These are phyloP conservation scores for Diatrype stigma DNA, from an alignment of 2,329 filamentous ascomycete genomes.

Conservation along the genomic window DNA sequence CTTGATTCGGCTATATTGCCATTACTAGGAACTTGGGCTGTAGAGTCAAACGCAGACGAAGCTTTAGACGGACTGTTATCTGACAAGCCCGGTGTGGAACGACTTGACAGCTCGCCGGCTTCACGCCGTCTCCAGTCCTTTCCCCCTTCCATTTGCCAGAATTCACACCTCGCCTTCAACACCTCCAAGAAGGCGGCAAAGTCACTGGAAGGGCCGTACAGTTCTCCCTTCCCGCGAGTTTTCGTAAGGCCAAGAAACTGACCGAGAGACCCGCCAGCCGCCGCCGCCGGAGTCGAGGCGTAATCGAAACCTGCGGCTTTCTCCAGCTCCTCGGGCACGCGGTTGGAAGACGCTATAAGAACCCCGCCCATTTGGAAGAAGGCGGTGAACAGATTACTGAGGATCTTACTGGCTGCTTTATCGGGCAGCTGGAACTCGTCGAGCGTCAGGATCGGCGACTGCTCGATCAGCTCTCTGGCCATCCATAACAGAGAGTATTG, in stretches of 20 bases:
- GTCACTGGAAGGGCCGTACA: slow-evolving; percentile 62
- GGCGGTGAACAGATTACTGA: slow-evolving; percentile 71
- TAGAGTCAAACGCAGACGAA: neutral
- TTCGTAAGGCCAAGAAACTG: slow-evolving; percentile 42
- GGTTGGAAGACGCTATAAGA: slow-evolving; percentile 74
- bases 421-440: slow-evolving; percentile 84
- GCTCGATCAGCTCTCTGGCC: slow-evolving; percentile 70
- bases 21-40: neutral
- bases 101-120: slow-evolving; percentile 27
- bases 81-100: slow-evolving; percentile 7
- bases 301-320: slow-evolving; percentile 72
- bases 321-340: slow-evolving; percentile 76
- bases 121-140: slow-evolving; percentile 66
- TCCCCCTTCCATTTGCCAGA: slow-evolving; percentile 77
- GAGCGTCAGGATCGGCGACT: slow-evolving; percentile 71
- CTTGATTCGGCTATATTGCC: slow-evolving; percentile 1
- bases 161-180: slow-evolving; percentile 71
- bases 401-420: slow-evolving; percentile 70
- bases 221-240: slow-evolving; percentile 37
- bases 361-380: slow-evolving; percentile 84
- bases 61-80: slow-evolving; percentile 4
- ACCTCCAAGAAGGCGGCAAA: slow-evolving; percentile 75
- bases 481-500: slow-evolving; percentile 71
- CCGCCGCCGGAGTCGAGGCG: slow-evolving; percentile 46
- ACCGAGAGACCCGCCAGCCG: slow-evolving; percentile 44